phyloP scores from a whole-genome alignment of 768 basidiomycete species.

The Trametes elegans region DNA sequence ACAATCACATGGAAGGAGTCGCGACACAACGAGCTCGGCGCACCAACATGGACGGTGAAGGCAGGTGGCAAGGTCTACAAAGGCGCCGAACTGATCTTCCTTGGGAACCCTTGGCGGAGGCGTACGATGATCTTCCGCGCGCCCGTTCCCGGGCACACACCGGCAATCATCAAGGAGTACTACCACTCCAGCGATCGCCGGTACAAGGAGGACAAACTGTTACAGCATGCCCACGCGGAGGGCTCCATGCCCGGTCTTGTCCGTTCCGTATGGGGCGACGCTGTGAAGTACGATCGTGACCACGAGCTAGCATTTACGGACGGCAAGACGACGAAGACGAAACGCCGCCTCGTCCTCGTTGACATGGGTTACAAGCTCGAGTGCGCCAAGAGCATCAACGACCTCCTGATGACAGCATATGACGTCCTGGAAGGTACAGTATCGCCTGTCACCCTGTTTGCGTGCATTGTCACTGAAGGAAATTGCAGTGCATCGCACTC shows the following conservation, averaged over 20 bases:
- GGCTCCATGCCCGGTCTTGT: background rate
- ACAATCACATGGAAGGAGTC: background rate
- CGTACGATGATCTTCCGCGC: conserved; percentile 1
- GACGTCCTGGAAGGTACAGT: background rate
- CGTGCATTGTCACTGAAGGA: too few species aligned
- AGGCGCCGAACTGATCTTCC: background rate
- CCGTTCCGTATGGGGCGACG: background rate
- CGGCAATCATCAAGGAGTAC: background rate
- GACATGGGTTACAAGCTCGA: background rate
- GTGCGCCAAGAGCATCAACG: background rate
- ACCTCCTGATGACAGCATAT: background rate
- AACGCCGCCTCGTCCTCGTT: background rate
- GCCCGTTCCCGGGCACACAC: background rate
- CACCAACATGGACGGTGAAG: background rate
- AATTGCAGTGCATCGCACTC: too few species aligned
- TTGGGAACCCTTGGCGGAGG: background rate
- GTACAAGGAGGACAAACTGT: conserved; percentile 51
- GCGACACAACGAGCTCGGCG: background rate
- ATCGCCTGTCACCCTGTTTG: too few species aligned
- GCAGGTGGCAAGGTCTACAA: background rate
- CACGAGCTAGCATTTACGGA: background rate
- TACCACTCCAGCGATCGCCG: background rate
- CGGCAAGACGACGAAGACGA: background rate
- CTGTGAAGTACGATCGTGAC: background rate
- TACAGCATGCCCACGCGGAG: background rate